Evolutionary conservation across 2,329 filamentous ascomycete species (phyloP).

Genomic region (Talaromyces sp.): DNA sequence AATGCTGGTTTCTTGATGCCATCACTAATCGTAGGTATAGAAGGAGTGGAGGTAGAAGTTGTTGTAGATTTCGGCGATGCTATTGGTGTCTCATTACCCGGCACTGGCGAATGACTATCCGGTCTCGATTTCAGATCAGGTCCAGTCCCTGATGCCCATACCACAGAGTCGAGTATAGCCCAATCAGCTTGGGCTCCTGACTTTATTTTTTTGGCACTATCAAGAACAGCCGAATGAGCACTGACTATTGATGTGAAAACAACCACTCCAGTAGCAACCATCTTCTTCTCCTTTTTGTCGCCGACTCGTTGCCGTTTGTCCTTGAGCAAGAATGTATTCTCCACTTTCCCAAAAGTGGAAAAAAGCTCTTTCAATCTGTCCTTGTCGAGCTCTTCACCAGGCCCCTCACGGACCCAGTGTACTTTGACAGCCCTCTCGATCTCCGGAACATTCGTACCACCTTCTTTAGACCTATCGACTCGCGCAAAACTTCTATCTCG

Average conservation of each 20-base stretch:
- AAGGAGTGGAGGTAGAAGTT: constrained; percentile 22
- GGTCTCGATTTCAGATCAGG: constrained; percentile 44
- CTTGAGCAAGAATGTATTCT: constrained; percentile 55
- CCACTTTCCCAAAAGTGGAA: constrained; percentile 56
- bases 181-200: constrained; percentile 40
- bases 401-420: constrained; percentile 53
- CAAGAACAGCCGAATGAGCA: constrained; percentile 57
- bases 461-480: constrained; percentile 37
- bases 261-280: constrained; percentile 54
- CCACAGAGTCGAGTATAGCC: constrained; percentile 53
- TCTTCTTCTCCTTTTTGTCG: constrained; percentile 52
- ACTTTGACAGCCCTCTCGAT: constrained; percentile 60
- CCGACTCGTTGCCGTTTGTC: constrained; percentile 56
- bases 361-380: constrained; percentile 51
- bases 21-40: constrained; percentile 13
- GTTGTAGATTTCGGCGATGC: not conserved
- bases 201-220: constrained; percentile 43
- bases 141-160: constrained; percentile 55
- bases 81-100: not conserved
- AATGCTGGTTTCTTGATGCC: constrained; percentile 28
- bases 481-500: constrained; percentile 33
- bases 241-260: constrained; percentile 59
- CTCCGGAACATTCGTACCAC: constrained; percentile 49
- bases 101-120: not conserved
- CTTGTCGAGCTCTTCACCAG: constrained; percentile 48